Evolutionary conservation across 1,284 basidiomycete genomes (phyloP).

Genomic region (Wallemia ichthyophaga): DNA sequence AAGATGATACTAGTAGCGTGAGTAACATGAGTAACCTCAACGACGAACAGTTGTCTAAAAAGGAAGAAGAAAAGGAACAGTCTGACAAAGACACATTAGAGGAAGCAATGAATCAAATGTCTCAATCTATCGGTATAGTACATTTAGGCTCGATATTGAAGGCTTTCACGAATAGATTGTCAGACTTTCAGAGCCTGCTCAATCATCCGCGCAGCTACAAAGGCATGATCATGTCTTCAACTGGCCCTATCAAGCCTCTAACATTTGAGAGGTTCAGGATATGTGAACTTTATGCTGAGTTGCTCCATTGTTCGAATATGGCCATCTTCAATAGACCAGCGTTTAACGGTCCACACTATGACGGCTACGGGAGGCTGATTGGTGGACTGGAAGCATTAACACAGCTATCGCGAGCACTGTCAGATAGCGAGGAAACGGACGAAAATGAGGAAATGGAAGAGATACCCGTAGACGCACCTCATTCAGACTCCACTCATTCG

Average conservation of each 20-base stretch:
- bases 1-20: not conserved
- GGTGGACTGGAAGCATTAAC: constrained; percentile 53
- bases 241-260: constrained; percentile 40
- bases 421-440: constrained; percentile 20
- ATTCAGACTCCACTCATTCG: too few species aligned
- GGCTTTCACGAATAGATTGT: constrained; percentile 40
- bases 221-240: constrained; percentile 7
- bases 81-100: constrained; percentile 42
- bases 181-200: constrained; percentile 40
- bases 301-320: constrained; percentile 97
- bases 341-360: constrained; percentile 40
- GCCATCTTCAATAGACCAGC: constrained; percentile 55
- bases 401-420: constrained; percentile 47
- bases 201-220: constrained; percentile 25
- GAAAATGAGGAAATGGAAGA: constrained; percentile 3
- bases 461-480: not conserved
- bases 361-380: constrained; percentile 41
- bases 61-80: constrained; percentile 16
- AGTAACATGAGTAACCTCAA: constrained; percentile 6
- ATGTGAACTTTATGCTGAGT: constrained; percentile 84
- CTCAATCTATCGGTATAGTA: constrained; percentile 71
- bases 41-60: constrained; percentile 13
- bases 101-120: constrained; percentile 53
- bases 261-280: constrained; percentile 92
- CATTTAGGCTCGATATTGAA: constrained; percentile 60